Base-by-base conservation (phyloP, 345 rosid species). In the Boechera retrofracta region DNA sequence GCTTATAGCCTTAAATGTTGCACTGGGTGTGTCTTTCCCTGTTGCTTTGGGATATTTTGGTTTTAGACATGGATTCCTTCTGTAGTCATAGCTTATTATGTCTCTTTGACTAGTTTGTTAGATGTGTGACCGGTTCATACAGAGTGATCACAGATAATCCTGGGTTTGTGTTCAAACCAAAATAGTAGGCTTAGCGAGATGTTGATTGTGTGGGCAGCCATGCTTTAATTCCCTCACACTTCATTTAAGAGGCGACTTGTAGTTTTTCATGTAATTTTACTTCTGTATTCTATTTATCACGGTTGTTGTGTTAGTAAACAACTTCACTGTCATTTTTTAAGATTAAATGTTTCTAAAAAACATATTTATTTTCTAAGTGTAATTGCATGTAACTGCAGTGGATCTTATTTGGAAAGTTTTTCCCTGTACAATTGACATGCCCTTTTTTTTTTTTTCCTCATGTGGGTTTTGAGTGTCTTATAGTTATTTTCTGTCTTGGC, bases 141-240 rank as follows among this genome's bases (percentile, higher is more conserved):
- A 41, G 21, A 63, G 13, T 26, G 24, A 21, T 62, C 35, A 41
- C 49, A 26, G 67, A 62, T 41, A 62, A 62, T 62, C 35, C 33
- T 62, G 51, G 35, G 51, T 42, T 61, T 41, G 18, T 41, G 49
- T 24, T 62, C 1, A 24, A 26, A 63, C 21, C 36, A 26, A 42
- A 7, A 41, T 7, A 12, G 21, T 26, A 63, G 36, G 52, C 52
- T 63, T 63, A 63, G 35, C 36, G 28, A 63, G 36, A 29, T 42
- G 41, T 63, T 63, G 49, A 42, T 63, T 42, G 12, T 63, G 7
- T 12, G 3, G 24, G 38, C 24, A 26, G 52, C 36, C 67, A 28
- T 42, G 35, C 36, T 15, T 63, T 42, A 10, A 42, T 42, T 42
- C 21, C 52, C 52, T 42, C 52, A 26, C 52, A 21, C 0, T 18